phyloP scores from a whole-genome alignment of 148 eudicot genomes.

The Arctostaphylos glauca region DNA sequence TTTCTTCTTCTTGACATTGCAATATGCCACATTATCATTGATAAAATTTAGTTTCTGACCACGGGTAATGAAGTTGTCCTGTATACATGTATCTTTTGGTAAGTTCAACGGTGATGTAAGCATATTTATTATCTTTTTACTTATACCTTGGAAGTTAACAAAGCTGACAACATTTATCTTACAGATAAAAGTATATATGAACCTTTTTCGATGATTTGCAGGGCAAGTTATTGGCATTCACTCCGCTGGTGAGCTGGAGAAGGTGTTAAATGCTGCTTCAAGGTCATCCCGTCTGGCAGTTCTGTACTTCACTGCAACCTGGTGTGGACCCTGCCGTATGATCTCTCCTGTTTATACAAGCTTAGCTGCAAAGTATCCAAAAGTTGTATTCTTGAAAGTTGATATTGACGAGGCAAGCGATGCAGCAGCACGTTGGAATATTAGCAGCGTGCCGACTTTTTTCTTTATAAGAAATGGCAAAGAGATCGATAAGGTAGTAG shows the following conservation, averaged over 20 bases:
- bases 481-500: constrained; percentile 53
- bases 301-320: constrained; percentile 70
- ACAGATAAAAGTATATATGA: background rate
- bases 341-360: constrained; percentile 51
- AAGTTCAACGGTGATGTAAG: constrained; percentile 4
- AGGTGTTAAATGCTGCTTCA: constrained; percentile 45
- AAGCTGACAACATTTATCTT: background rate
- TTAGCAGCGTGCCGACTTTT: constrained; percentile 63
- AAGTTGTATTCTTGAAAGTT: constrained; percentile 50
- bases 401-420: constrained; percentile 64
- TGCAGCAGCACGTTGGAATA: constrained; percentile 52
- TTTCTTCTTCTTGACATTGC: background rate
- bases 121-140: background rate
- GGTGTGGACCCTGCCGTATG: constrained; percentile 75
- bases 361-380: constrained; percentile 49
- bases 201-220: constrained; percentile 21
- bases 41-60: background rate
- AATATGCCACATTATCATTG: background rate
- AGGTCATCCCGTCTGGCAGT: constrained; percentile 43
- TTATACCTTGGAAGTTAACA: background rate
- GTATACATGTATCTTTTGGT: background rate
- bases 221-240: constrained; percentile 55
- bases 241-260: constrained; percentile 39
- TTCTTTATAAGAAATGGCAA: constrained; percentile 54
- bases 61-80: background rate